These are phyloP conservation scores for Cicer yamashitae DNA, from an alignment of 306 rosid genomes.

Conservation along the genomic window DNA sequence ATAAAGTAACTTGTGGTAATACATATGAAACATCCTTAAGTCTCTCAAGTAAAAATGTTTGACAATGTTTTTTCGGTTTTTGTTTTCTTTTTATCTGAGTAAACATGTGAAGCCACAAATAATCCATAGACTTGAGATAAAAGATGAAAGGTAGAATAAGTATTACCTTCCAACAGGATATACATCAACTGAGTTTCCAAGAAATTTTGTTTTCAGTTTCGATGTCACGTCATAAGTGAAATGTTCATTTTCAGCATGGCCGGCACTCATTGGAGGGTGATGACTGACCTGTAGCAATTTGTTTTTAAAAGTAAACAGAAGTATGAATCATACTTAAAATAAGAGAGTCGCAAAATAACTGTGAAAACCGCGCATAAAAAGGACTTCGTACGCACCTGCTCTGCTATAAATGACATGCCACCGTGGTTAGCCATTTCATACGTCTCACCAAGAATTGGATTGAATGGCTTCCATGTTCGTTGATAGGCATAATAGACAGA, in stretches of 20 bases:
- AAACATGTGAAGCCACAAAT: background rate
- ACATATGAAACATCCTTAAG: background rate
- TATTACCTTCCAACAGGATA: constrained; percentile 94
- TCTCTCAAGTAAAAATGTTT: too few species aligned
- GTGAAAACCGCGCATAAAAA: constrained; percentile 25
- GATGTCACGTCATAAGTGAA: constrained; percentile 88
- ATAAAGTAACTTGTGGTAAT: constrained; percentile 10
- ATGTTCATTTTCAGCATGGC: constrained; percentile 93
- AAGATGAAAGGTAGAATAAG: constrained; percentile 5
- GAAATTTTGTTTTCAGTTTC: constrained; percentile 91
- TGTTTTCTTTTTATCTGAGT: background rate
- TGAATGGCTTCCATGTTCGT: constrained; percentile 98
- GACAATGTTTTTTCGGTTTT: too few species aligned
- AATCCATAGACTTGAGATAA: constrained; percentile 9
- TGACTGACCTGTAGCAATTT: constrained; percentile 78
- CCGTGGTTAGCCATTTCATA: constrained; percentile 86
- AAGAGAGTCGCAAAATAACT: constrained; percentile 6
- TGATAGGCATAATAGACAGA: constrained; percentile 88
- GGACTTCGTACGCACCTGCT: constrained; percentile 66
- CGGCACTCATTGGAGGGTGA: constrained; percentile 99
- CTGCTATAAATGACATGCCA: constrained; percentile 79
- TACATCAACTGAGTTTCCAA: constrained; percentile 84
- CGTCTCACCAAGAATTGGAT: constrained; percentile 99
- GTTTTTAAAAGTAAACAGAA: constrained; percentile 29
- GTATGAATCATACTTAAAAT: constrained; percentile 32